A percentile compares a stretch with the other conserved stretches of the same genome.
Conservation (phyloP, 2,329 filamentous ascomycete genomes). For the Pseudocercospora vitis region DNA sequence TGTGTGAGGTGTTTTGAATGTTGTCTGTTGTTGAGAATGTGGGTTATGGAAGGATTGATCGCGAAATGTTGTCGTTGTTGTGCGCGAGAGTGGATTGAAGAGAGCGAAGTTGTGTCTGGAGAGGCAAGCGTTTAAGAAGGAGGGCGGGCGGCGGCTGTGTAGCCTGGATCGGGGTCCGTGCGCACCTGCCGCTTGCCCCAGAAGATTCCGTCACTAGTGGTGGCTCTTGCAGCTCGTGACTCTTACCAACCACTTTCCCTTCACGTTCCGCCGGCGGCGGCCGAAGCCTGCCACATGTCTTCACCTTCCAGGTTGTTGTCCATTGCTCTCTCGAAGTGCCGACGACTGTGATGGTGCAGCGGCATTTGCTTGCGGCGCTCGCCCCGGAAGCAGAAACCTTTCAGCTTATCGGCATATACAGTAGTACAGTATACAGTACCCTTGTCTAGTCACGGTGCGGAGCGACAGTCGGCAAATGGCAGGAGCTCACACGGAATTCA, state of each 20-base stretch:
- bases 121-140: constrained; percentile 6
- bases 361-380: constrained; percentile 7
- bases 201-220: too few relatives aligned
- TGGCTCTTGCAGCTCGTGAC: too few relatives aligned
- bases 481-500: constrained; percentile 9
- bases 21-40: constrained; percentile 20
- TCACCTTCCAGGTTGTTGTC: background rate
- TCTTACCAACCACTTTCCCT: constrained; percentile 7
- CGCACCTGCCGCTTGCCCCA: constrained; percentile 1
- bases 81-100: constrained; percentile 13
- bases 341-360: background rate
- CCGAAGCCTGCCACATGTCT: background rate
- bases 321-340: too few relatives aligned
- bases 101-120: constrained; percentile 11
- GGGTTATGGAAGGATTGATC: constrained; percentile 6
- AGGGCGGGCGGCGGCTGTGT: too few relatives aligned
- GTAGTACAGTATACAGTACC: background rate
- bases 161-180: too few relatives aligned
- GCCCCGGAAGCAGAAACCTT: constrained; percentile 4
- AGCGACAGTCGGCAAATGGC: constrained; percentile 11
- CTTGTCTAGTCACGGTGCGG: constrained; percentile 7
- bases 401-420: constrained; percentile 12
- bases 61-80: constrained; percentile 10
- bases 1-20: constrained; percentile 27
- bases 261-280: constrained; percentile 10